Evolutionary conservation across 148 eudicot genomes (phyloP), one percentile per base, ranked within the genome.

Genomic region (Fagopyrum tataricum): DNA sequence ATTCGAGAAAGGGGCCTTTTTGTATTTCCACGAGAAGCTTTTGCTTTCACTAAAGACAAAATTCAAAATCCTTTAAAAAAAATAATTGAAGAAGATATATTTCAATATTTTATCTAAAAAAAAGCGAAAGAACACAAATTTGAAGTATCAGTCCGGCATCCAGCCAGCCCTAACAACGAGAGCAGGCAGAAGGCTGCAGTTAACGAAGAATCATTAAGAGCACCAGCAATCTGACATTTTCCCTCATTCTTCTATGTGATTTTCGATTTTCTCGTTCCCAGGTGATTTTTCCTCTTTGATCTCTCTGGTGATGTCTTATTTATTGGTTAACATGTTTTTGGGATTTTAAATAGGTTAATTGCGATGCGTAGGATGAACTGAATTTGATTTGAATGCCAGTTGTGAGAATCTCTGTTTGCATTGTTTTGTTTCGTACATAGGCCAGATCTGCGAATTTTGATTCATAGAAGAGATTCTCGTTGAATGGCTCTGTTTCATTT

Each of bases 121-220:
- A 31, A 31, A 31, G 37, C 37, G 42, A 62, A 37, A 14, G 42
- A 62, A 4, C 31, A 9, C 13, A 59, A 62, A 37, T 64, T 64
- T 64, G 69, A 64, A 64, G 69, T 64, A 31, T 64, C 69, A 24
- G 69, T n/a, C 62, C 18, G 26, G 49, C 49, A 46, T n/a, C 69
- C 42, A 64, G 69, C 7, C 42, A 64, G 43, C 69, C 69, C 66
- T 59, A 59, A 59, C 66, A 20, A 56, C 24, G 62, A 56, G 26
- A 56, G 6, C 11, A 56, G 13, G 64, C 11, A 56, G 13, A 31
- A 56, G 31, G 66, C 39, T 23, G 17, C 56, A 56, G 62, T 21
- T 20, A 56, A 64, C 14, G 69, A 37, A 26, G 17, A 64, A 64
- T 39, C 69, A 64, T 64, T 43, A 37, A 37, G 9, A 15, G 5